phyloP scores from a whole-genome alignment of 257 asterid genomes.

The Catharanthus roseus region DNA sequence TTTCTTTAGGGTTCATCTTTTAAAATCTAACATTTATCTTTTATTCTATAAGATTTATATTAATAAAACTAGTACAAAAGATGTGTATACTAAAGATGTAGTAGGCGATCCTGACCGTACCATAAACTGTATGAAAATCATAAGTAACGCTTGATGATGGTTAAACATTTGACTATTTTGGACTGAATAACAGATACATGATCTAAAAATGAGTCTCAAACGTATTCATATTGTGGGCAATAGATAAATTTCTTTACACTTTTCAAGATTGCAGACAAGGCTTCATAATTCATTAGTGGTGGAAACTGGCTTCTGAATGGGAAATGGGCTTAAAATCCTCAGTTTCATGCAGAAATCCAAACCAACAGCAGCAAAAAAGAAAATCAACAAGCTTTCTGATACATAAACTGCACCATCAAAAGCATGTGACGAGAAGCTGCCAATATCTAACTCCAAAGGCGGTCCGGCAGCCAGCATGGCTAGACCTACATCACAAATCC shows the following conservation, averaged over 20 bases:
- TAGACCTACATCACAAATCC: constrained; percentile 50
- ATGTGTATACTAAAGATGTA: too few species aligned
- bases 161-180: too few species aligned
- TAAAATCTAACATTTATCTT: too few species aligned
- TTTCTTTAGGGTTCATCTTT: too few species aligned
- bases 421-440: constrained; percentile 51
- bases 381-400: constrained; percentile 71
- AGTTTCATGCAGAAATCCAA: constrained; percentile 73
- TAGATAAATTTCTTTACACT: not conserved
- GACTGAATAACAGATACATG: too few species aligned
- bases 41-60: too few species aligned
- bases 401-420: constrained; percentile 50
- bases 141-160: too few species aligned
- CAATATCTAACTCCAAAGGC: constrained; percentile 50
- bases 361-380: constrained; percentile 77
- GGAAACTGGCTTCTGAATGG: constrained; percentile 39
- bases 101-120: too few species aligned
- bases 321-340: constrained; percentile 74
- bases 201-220: not conserved
- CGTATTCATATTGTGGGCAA: not conserved
- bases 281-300: not conserved
- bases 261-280: not conserved
- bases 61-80: too few species aligned
- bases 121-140: too few species aligned
- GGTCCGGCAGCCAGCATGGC: constrained; percentile 59